These are phyloP conservation scores for Euphorbia peplus DNA, from an alignment of 345 rosid genomes.

Conservation along the genomic window DNA sequence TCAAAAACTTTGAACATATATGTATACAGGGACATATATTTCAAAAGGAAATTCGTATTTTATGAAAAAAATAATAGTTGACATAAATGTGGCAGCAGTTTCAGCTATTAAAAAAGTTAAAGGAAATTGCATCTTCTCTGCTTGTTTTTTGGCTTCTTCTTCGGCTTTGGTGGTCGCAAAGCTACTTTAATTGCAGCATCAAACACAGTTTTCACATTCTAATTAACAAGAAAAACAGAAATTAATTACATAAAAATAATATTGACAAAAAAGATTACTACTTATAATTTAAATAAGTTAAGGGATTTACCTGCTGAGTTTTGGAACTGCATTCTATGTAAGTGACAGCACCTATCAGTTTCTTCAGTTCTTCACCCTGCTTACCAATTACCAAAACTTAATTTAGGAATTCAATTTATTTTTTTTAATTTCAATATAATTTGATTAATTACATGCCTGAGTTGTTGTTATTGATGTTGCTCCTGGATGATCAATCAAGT, in stretches of 20 bases:
- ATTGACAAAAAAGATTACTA: no score
- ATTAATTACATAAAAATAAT: no score
- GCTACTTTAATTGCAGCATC: conserved; percentile 70
- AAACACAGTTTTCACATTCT: conserved; percentile 77
- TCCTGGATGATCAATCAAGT: conserved; percentile 60
- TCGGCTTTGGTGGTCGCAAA: conserved; percentile 59
- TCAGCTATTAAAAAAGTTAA: no score
- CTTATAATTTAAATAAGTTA: neutral
- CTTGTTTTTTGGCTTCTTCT: conserved; percentile 47
- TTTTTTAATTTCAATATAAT: neutral
- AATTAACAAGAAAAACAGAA: neutral
- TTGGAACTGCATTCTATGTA: conserved; percentile 81
- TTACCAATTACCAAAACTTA: neutral
- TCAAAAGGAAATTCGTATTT: neutral
- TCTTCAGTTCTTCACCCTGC: conserved; percentile 76
- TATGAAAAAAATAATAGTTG: neutral
- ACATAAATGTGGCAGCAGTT: no score
- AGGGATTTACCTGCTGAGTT: conserved; percentile 59
- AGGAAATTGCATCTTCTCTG: conserved; percentile 46
- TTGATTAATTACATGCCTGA: conserved; percentile 38
- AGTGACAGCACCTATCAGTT: conserved; percentile 64
- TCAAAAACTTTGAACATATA: no score
- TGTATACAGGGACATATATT: no score
- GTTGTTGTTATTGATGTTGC: conserved; percentile 54
- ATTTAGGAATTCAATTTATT: neutral